These are phyloP conservation scores for Tetrahymena elliotti DNA, from an alignment of 73 alveolate species.

Conservation along the genomic window DNA sequence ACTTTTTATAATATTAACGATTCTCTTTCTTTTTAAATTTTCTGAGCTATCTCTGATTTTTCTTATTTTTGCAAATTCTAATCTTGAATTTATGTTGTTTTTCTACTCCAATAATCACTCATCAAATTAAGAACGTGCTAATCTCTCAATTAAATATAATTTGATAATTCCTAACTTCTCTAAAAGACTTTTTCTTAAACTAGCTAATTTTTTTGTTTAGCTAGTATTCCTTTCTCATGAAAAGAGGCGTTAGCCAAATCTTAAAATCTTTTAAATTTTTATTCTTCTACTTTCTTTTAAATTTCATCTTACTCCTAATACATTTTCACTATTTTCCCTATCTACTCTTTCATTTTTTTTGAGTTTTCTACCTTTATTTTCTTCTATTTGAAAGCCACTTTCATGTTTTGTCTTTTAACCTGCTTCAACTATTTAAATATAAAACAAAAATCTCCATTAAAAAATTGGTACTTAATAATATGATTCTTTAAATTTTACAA, in stretches of 20 bases:
- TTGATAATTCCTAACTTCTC: background rate
- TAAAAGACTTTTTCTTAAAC: background rate
- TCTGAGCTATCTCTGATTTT: background rate
- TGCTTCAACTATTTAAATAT: background rate
- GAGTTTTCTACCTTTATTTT: background rate
- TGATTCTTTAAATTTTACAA: too few relatives aligned
- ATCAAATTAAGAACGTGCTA: background rate
- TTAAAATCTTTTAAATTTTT: background rate
- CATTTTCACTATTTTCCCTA: background rate
- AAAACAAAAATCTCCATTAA: too few relatives aligned
- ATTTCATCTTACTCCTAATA: background rate
- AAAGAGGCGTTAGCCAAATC: background rate
- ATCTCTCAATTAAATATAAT: background rate
- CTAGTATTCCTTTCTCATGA: background rate
- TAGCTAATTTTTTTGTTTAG: background rate
- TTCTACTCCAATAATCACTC: background rate
- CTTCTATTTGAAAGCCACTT: background rate
- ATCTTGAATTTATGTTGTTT: background rate
- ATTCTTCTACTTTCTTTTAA: background rate
- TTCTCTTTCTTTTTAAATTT: background rate
- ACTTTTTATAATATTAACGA: background rate
- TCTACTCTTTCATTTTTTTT: background rate
- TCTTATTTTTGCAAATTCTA: background rate
- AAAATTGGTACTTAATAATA: too few relatives aligned
- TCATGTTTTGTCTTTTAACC: background rate